These are phyloP conservation scores for Nemania sp. DNA, from an alignment of 2,329 filamentous ascomycete species.

Conservation along the genomic window DNA sequence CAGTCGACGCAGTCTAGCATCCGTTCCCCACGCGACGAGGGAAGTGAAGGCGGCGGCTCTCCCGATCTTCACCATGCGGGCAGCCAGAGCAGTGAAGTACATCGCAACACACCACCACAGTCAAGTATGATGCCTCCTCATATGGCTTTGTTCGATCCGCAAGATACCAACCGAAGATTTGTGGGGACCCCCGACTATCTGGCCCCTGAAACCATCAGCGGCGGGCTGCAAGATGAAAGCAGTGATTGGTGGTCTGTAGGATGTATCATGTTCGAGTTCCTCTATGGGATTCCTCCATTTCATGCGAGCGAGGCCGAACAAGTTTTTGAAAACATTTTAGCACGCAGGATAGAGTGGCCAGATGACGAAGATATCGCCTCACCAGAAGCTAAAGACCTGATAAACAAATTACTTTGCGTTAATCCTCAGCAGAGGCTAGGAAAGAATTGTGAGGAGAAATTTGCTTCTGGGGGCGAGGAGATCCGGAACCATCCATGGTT, in stretches of 20 bases:
- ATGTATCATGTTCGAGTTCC: constrained; percentile 94
- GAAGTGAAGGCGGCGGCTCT: constrained; percentile 71
- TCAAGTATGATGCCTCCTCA: constrained; percentile 82
- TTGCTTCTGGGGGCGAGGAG: constrained; percentile 81
- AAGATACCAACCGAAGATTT: constrained; percentile 89
- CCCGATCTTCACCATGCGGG: constrained; percentile 69
- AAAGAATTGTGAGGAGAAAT: constrained; percentile 83
- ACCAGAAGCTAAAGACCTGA: constrained; percentile 86
- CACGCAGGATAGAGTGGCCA: constrained; percentile 89
- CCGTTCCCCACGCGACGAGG: constrained; percentile 72
- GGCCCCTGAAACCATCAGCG: constrained; percentile 94
- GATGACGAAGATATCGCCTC: constrained; percentile 79
- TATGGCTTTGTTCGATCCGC: constrained; percentile 92
- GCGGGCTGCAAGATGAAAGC: constrained; percentile 92
- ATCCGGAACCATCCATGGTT: constrained; percentile 93
- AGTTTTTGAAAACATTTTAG: constrained; percentile 95
- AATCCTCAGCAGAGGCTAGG: constrained; percentile 82
- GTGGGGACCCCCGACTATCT: constrained; percentile 97
- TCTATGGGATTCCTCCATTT: constrained; percentile 92
- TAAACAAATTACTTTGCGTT: constrained; percentile 87
- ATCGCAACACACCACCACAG: constrained; percentile 64
- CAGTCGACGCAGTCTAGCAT: constrained; percentile 51
- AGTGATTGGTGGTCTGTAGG: constrained; percentile 99
- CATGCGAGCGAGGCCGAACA: constrained; percentile 87
- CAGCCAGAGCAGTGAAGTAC: constrained; percentile 52